Evolutionary conservation across 768 basidiomycete species (phyloP), one percentile per base, ranked within the genome.

Genomic region (Lentinula raphanica): DNA sequence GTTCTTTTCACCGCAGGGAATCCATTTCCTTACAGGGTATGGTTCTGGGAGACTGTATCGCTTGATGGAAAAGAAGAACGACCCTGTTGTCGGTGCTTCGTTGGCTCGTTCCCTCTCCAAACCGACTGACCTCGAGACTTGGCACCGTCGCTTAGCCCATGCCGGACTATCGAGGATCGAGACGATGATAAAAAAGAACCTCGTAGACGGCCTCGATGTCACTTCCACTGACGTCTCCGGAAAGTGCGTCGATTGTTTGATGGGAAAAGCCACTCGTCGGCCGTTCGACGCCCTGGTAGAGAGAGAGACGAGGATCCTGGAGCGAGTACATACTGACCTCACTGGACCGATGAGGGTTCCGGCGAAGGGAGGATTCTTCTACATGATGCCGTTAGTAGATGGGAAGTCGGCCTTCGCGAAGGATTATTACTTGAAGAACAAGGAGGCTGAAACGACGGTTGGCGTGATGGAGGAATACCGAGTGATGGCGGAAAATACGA

Each of bases 121-220:
- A 21, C 64, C 66, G 1, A 59, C 56, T 0, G 59, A 62, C 32
- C 27, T 70, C 31, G 67, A 63, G 1, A 62, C 58, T 0, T 70
- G 68, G 68, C 72, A 73, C 59, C 58, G 61, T 3, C 42, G 67
- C 3, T 58, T 73, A 42, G 63, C 61, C 0, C 54, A 55, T 40
- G 36, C 39, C 5, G 54, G 40, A 5, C n/a, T 40, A 40, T n/a
- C 36, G 13, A 13, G 36, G 5, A 55, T 55, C 36, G 23, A 40
- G 6, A n/a, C 12, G 4, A 25, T 55, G 12, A 5, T 3, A 21
- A 25, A 31, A 11, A 5, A 15, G 19, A 21, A 6, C 2, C 7
- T 40, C 1, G 38, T 55, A 1, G 54, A 42, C 44, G 54, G 54
- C 1, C 31, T 55, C 1, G 15, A 55, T 1, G 23, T 53, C 7